These are phyloP conservation scores for Skeletonema tropicum DNA, from an alignment of 108 stramenopile species.

Conservation along the genomic window DNA sequence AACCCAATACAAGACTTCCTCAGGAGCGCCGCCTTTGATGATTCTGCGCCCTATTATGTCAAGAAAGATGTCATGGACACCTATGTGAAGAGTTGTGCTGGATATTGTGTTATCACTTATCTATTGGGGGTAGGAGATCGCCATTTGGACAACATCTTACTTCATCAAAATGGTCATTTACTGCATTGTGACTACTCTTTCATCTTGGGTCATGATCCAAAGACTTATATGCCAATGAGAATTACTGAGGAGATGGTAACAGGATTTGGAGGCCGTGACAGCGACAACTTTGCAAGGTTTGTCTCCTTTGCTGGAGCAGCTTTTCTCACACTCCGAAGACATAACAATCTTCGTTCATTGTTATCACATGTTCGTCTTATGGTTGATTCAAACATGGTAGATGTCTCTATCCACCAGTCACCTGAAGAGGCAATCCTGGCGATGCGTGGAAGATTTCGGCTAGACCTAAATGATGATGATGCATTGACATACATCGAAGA, in stretches of 20 bases:
- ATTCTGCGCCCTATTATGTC: conserved; percentile 71
- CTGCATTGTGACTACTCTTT: conserved; percentile 90
- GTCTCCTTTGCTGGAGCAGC: conserved; percentile 80
- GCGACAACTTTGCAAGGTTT: conserved; percentile 84
- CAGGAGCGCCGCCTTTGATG: conserved; percentile 68
- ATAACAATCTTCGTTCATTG: conserved; percentile 74
- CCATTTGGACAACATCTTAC: conserved; percentile 85
- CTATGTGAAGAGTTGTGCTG: conserved; percentile 96
- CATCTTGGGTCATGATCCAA: conserved; percentile 87
- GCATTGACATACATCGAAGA: conserved; percentile 80
- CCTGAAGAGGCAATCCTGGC: conserved; percentile 67
- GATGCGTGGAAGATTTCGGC: conserved; percentile 67
- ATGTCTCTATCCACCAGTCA: conserved; percentile 59
- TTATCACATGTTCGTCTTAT: conserved; percentile 72
- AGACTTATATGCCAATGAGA: conserved; percentile 86
- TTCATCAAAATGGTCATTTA: conserved; percentile 83
- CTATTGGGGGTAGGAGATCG: conserved; percentile 92
- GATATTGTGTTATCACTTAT: conserved; percentile 98
- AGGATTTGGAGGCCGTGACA: conserved; percentile 86
- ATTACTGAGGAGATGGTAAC: conserved; percentile 87
- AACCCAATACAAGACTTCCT: conserved; percentile 90
- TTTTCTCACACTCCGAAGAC: conserved; percentile 78
- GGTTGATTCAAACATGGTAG: conserved; percentile 59
- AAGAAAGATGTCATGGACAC: conserved; percentile 84
- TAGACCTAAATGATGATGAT: conserved; percentile 77